Evolutionary conservation across 2,329 filamentous ascomycete species (phyloP).

Genomic region (Diaporthe vaccinii): DNA sequence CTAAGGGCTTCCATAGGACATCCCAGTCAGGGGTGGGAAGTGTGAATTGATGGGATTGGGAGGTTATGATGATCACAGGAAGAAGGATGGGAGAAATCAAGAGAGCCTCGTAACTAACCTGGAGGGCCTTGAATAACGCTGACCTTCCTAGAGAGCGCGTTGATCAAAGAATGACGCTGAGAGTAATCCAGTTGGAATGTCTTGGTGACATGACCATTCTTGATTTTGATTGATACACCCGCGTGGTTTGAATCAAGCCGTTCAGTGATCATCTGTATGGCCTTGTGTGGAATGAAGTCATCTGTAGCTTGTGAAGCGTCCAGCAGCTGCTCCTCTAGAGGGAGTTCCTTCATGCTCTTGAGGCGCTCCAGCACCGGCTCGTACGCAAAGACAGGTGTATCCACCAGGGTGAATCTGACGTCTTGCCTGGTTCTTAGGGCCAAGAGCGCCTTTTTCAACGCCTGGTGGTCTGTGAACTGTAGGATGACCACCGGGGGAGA

Average conservation of each 20-base stretch:
- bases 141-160: conserved; percentile 65
- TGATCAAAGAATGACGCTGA: conserved; percentile 69
- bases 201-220: neutral
- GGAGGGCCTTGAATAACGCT: conserved; percentile 81
- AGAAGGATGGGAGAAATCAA: fast-evolving
- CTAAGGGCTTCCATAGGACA: no score
- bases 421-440: conserved; percentile 52
- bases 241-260: conserved; percentile 1
- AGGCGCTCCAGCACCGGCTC: conserved; percentile 75
- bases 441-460: conserved; percentile 61
- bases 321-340: conserved; percentile 68
- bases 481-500: conserved; percentile 63
- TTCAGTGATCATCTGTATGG: neutral
- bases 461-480: conserved; percentile 61
- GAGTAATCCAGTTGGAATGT: conserved; percentile 53
- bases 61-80: neutral
- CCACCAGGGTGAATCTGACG: conserved; percentile 68
- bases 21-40: neutral
- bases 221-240: neutral
- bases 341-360: conserved; percentile 67
- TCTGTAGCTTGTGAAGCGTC: conserved; percentile 42
- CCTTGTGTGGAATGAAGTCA: neutral
- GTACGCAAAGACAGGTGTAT: conserved; percentile 77
- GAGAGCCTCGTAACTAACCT: conserved; percentile 54
- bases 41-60: neutral